Evolutionary conservation across 495 filamentous ascomycete species (phyloP).

Genomic region (Alectoria sarmentosa): DNA sequence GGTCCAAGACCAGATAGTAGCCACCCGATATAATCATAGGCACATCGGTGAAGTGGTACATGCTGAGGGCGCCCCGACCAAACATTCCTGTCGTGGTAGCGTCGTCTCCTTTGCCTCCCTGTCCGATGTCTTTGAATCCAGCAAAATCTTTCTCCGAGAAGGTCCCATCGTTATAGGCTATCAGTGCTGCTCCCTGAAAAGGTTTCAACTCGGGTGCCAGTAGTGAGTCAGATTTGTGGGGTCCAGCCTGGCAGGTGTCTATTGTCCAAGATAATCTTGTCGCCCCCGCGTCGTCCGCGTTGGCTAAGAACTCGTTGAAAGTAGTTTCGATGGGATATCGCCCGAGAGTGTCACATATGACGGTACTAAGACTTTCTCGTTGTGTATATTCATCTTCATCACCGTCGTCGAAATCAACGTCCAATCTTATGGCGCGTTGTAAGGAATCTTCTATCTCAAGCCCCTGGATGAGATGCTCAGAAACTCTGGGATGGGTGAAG

Average conservation of each 20-base stretch:
- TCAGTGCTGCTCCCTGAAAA: conserved; percentile 35
- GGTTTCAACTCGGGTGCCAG: conserved; percentile 27
- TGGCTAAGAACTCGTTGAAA: conserved; percentile 41
- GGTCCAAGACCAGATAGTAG: conserved; percentile 36
- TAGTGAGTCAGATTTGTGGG: conserved; percentile 18
- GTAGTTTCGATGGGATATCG: conserved; percentile 35
- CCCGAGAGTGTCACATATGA: conserved; percentile 35
- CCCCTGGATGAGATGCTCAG: conserved; percentile 20
- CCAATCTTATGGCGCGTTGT: conserved; percentile 27
- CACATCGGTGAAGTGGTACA: conserved; percentile 42
- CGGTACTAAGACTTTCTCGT: conserved; percentile 29
- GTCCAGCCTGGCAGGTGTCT: conserved; percentile 24
- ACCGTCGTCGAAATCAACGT: conserved; percentile 28
- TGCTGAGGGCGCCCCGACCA: conserved; percentile 38
- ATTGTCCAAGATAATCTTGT: conserved; percentile 34
- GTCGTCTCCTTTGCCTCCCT: conserved; percentile 35
- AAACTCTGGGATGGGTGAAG: conserved; percentile 30
- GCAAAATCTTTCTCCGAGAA: conserved; percentile 35
- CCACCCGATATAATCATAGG: conserved; percentile 37
- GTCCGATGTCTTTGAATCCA: conserved; percentile 35
- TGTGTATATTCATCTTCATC: conserved; percentile 38
- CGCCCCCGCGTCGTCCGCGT: conserved; percentile 38
- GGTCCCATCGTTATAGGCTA: conserved; percentile 35
- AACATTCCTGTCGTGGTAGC: conserved; percentile 35
- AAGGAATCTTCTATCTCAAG: conserved; percentile 28